Conservation (phyloP, 768 basidiomycete species). For the Phylloporus sp. region DNA sequence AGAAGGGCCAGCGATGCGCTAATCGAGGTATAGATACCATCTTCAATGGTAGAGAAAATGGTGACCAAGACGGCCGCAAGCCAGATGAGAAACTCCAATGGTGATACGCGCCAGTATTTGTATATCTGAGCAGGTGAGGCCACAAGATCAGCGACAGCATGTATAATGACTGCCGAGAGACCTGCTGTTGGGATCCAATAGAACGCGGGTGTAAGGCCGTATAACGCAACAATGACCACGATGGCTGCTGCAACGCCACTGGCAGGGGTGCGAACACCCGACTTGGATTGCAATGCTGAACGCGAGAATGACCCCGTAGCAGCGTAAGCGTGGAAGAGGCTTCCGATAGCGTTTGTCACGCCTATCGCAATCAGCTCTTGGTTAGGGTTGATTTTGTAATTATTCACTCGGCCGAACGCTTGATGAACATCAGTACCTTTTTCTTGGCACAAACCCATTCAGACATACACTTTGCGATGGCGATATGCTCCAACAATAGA, state of each 20-base stretch:
- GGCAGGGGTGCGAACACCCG: constrained; percentile 93
- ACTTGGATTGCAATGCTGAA: constrained; percentile 94
- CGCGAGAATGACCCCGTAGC: constrained; percentile 98
- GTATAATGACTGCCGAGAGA: constrained; percentile 93
- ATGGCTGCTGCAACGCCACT: constrained; percentile 83
- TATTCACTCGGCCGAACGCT: constrained; percentile 94
- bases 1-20: constrained; percentile 74
- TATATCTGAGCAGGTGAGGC: constrained; percentile 80
- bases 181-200: constrained; percentile 81
- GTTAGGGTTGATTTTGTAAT: constrained; percentile 91
- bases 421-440: constrained; percentile 12
- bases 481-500: constrained; percentile 91
- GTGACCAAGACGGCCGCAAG: constrained; percentile 82
- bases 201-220: constrained; percentile 91
- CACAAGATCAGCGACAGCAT: constrained; percentile 85
- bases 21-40: constrained; percentile 89
- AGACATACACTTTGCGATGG: constrained; percentile 84
- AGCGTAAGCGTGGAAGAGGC: constrained; percentile 88
- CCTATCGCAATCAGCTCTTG: constrained; percentile 97
- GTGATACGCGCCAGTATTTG: constrained; percentile 90
- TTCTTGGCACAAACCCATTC: background rate
- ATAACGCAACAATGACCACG: constrained; percentile 89
- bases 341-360: constrained; percentile 91
- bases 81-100: constrained; percentile 91
- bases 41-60: constrained; percentile 90